Base-by-base conservation (phyloP, 805 yeast genomes). In the Saturnispora hagleri region DNA sequence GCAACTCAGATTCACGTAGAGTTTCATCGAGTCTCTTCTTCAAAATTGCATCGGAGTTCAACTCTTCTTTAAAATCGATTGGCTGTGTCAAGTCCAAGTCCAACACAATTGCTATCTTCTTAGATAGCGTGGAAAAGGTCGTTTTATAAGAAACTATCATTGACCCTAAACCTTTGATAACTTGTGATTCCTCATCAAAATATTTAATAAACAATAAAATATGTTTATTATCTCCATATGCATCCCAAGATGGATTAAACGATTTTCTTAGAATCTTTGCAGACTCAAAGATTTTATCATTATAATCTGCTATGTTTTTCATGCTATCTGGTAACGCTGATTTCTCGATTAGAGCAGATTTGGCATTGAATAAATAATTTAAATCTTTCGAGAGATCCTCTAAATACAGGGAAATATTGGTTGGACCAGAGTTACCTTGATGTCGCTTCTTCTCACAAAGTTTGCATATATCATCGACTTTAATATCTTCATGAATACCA, bases 141-240 rank as follows among this genome's bases (percentile, higher is more conserved):
- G 75, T 78, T 46, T 75, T 76, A 48, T 74, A 74, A 12, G 74
- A 65, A 1, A 85, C 80, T 18, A 73, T 66, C 3, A 73, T 63
- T 59, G 86, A 86, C 0, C 86, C 77, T 18, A 85, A 67, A 1
- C 96, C 95, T n/a, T 63, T 66, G n/a, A 88, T 62, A 5, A 71
- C 63, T 62, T 81, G 84, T 0, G 67, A 58, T 4, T 63, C 61
- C 1, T 73, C 74, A 60, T 89, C 90, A 67, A 84, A 89, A 55
- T 74, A 74, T 64, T 89, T 89, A 48, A 89, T 58, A 57, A 84
- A 80, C 9, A 77, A 24, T 36, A 75, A 50, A 27, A 64, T 58
- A 51, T 65, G 67, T 48, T 56, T 69, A 43, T 51, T 57, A 36
- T 58, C 62, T 3, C 57, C 51, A 26, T 59, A 51, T 5, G 60